phyloP scores from a whole-genome alignment of 495 filamentous ascomycete genomes.

The Bombardia bombarda region DNA sequence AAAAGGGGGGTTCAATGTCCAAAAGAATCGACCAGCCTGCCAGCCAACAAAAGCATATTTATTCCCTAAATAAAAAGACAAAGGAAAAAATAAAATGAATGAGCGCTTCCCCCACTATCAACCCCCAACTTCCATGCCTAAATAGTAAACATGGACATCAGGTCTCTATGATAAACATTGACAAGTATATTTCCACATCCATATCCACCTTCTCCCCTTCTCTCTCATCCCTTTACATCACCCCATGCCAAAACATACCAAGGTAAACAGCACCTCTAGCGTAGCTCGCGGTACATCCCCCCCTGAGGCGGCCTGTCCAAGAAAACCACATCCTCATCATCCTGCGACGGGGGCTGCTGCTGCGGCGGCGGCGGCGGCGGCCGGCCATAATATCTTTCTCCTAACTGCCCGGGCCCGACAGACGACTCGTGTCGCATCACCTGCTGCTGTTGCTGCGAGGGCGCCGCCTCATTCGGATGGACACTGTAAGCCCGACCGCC shows the following conservation, averaged over 20 bases:
- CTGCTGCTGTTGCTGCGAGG: slow-evolving; percentile 8
- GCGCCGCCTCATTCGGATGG: slow-evolving; percentile 16
- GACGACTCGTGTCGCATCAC: slow-evolving; percentile 13
- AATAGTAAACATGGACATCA: no score
- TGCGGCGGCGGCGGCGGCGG: slow-evolving; percentile 6
- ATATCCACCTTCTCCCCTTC: no score
- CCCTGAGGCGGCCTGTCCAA: slow-evolving; percentile 33
- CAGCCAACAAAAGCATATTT: no score
- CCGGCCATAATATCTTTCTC: slow-evolving; percentile 16
- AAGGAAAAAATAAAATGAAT: no score
- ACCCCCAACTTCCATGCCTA: no score
- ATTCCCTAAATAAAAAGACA: no score
- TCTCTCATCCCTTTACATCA: background rate
- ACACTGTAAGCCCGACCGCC: slow-evolving; percentile 36
- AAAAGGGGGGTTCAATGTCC: no score
- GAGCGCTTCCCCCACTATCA: no score
- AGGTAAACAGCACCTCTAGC: background rate
- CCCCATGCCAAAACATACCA: background rate
- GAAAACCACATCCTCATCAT: slow-evolving; percentile 39
- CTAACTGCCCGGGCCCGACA: background rate
- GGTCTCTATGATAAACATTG: no score
- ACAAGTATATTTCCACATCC: no score
- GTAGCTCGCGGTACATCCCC: slow-evolving; percentile 22
- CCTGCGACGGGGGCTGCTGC: slow-evolving; percentile 6
- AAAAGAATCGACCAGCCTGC: no score